Evolutionary conservation across 371 early-diverging fungal species (phyloP).

Genomic region (Funneliformis caledonium): DNA sequence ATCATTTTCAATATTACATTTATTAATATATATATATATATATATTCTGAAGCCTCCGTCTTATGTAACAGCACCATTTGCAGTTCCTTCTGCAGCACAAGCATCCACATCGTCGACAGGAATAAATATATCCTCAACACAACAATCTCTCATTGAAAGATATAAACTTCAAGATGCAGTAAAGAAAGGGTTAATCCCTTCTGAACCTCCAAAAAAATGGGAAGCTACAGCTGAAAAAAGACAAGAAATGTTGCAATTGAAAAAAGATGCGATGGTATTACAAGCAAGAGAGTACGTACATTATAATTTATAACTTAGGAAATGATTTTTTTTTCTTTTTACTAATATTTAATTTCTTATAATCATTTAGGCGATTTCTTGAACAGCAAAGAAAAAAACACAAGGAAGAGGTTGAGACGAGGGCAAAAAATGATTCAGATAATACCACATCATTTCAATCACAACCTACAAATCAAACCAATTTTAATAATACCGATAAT

Average conservation of each 20-base stretch:
- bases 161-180: slow-evolving; percentile 57
- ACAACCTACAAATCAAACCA: slow-evolving; percentile 19
- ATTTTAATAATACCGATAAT: slow-evolving; percentile 8
- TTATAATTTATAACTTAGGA: background rate
- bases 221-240: slow-evolving; percentile 73
- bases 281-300: slow-evolving; percentile 77
- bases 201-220: slow-evolving; percentile 80
- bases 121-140: slow-evolving; percentile 42
- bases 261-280: slow-evolving; percentile 88
- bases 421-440: background rate
- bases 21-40: background rate
- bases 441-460: background rate
- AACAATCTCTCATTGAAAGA: slow-evolving; percentile 56
- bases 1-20: background rate
- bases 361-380: slow-evolving; percentile 29
- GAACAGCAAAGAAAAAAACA: slow-evolving; percentile 22
- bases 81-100: slow-evolving; percentile 42
- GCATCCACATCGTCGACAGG: slow-evolving; percentile 48
- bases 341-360: background rate
- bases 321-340: background rate
- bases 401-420: background rate
- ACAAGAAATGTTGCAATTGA: slow-evolving; percentile 73
- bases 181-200: slow-evolving; percentile 47
- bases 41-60: slow-evolving; percentile 15
- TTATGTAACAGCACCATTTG: slow-evolving; percentile 38